Conservation (phyloP, 2,329 filamentous ascomycete genomes). For the Cryoendolithus antarcticus region DNA sequence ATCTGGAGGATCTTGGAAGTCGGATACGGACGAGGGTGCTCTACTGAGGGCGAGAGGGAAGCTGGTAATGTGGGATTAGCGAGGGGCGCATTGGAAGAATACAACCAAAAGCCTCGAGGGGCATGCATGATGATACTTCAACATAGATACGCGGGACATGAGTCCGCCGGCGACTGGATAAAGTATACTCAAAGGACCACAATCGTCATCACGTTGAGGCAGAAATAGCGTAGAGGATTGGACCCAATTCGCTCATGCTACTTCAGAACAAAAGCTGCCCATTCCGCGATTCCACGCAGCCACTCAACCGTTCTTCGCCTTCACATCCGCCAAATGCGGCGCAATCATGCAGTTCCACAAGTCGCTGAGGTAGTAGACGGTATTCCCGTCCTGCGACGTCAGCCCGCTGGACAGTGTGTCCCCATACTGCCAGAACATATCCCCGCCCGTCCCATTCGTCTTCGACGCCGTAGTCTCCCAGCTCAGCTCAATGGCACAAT, state of each 20-base stretch:
- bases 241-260: too few species aligned
- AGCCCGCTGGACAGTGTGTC: conserved; percentile 11
- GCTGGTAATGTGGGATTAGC: too few species aligned
- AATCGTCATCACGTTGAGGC: too few species aligned
- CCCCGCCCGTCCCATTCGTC: conserved; percentile 7
- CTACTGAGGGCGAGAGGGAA: conserved; percentile 21
- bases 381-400: conserved; percentile 11
- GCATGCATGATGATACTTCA: too few species aligned
- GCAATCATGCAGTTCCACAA: conserved; percentile 8
- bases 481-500: conserved; percentile 7
- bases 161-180: too few species aligned
- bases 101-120: too few species aligned
- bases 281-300: not conserved
- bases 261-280: too few species aligned
- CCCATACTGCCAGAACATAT: conserved; percentile 17
- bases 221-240: too few species aligned
- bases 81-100: too few species aligned
- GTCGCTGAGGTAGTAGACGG: conserved; percentile 9
- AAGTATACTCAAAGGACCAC: too few species aligned
- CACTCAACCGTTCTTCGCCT: not conserved
- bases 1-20: conserved; percentile 56
- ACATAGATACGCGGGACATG: too few species aligned
- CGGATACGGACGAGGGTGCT: conserved; percentile 37
- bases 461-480: conserved; percentile 12
- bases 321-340: conserved; percentile 8